These are phyloP conservation scores for Phalaenopsis aphrodite DNA, from an alignment of 106 monocot genomes.

Conservation along the genomic window DNA sequence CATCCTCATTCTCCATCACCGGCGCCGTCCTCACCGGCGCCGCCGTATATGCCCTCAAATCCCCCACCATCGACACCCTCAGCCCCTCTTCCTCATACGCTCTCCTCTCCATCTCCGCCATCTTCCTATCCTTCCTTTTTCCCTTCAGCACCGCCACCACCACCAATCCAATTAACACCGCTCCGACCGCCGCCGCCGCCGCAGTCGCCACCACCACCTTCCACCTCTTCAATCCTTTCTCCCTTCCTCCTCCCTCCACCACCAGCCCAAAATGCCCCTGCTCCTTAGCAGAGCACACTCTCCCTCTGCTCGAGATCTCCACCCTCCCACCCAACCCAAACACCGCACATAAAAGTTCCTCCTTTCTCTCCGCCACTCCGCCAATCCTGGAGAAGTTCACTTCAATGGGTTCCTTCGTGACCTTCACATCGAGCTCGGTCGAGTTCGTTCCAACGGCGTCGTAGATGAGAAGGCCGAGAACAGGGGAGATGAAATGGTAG, in stretches of 20 bases:
- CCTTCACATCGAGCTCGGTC: conserved; percentile 11
- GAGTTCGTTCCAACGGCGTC: conserved; percentile 7
- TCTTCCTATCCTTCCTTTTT: conserved; percentile 23
- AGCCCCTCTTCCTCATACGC: conserved; percentile 73
- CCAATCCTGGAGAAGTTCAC: conserved; percentile 32
- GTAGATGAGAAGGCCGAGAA: conserved; percentile 49
- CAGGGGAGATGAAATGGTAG: conserved; percentile 35
- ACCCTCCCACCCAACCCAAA: conserved; percentile 35
- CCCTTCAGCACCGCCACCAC: conserved; percentile 38
- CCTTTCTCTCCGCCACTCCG: neutral
- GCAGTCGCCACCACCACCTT: conserved; percentile 20
- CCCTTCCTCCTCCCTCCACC: conserved; percentile 8
- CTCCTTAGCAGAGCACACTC: conserved; percentile 17
- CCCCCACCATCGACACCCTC: conserved; percentile 63
- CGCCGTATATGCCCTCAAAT: conserved; percentile 49
- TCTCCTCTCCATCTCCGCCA: conserved; percentile 60
- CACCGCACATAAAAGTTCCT: conserved; percentile 18
- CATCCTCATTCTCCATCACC: conserved; percentile 18
- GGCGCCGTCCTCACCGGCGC: conserved; percentile 40
- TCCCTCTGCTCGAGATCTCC: conserved; percentile 18
- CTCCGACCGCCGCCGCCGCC: conserved; percentile 14
- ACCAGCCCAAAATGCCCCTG: conserved; percentile 30
- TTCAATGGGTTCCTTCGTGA: conserved; percentile 23
- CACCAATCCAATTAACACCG: conserved; percentile 36
- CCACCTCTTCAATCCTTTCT: conserved; percentile 22